These are phyloP conservation scores for Bondarzewia mesenterica DNA, from an alignment of 1,284 basidiomycete species.

Conservation along the genomic window DNA sequence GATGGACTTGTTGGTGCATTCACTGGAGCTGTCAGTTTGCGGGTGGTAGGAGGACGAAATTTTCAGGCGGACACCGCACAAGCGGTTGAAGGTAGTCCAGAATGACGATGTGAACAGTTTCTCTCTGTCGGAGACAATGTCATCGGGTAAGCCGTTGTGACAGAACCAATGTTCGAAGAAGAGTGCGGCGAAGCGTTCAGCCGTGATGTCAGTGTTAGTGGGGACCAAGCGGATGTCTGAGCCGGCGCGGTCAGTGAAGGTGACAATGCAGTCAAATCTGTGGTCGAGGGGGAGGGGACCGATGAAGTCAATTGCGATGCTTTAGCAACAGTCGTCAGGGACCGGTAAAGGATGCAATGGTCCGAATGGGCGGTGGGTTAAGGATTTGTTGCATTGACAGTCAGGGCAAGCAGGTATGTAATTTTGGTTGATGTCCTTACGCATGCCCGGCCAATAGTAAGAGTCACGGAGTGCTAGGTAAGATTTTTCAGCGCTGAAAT, in stretches of 20 bases:
- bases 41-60: conserved; percentile 18
- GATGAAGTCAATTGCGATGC: conserved; percentile 24
- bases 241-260: conserved; percentile 9
- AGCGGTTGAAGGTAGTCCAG: conserved; percentile 15
- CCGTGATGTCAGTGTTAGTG: conserved; percentile 15
- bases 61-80: conserved; percentile 14
- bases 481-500: conserved; percentile 17
- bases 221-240: conserved; percentile 17
- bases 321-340: conserved; percentile 13
- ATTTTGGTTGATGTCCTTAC: conserved; percentile 5
- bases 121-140: conserved; percentile 17
- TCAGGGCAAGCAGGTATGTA: conserved; percentile 9
- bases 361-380: conserved; percentile 4
- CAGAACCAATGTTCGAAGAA: conserved; percentile 17
- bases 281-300: conserved; percentile 19
- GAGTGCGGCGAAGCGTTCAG: conserved; percentile 16
- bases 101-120: conserved; percentile 17
- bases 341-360: conserved; percentile 16
- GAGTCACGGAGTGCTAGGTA: conserved; percentile 8
- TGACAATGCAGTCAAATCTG: conserved; percentile 10
- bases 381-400: conserved; percentile 11
- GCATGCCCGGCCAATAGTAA: conserved; percentile 17
- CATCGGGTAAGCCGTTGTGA: conserved; percentile 14
- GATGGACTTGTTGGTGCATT: conserved; percentile 16
- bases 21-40: conserved; percentile 15